These are phyloP conservation scores for Sonneratia alba DNA, from an alignment of 345 rosid species.

Conservation along the genomic window DNA sequence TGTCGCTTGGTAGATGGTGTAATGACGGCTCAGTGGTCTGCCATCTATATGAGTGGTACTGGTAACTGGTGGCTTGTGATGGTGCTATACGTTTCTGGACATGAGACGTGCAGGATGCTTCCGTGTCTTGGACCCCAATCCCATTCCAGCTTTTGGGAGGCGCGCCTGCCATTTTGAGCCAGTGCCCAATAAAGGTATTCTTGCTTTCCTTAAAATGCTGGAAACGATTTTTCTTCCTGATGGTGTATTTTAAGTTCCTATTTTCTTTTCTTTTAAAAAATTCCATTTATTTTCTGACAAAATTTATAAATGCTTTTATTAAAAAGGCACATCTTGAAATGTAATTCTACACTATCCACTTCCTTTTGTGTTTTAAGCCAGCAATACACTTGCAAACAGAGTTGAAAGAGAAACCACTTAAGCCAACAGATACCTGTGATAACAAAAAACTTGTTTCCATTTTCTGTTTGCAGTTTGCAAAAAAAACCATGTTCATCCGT, in stretches of 20 bases:
- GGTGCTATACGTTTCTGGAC: constrained; percentile 98
- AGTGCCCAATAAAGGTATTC: constrained; percentile 43
- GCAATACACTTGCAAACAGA: no score
- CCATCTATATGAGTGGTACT: constrained; percentile 87
- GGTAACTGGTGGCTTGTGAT: constrained; percentile 89
- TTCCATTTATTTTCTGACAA: neutral
- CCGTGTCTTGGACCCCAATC: constrained; percentile 81
- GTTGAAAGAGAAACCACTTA: no score
- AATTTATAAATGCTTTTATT: neutral
- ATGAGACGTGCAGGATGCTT: constrained; percentile 92
- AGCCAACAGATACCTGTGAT: neutral
- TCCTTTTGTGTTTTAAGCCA: neutral
- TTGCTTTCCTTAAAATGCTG: neutral
- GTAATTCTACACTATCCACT: neutral
- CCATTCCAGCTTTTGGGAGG: constrained; percentile 73
- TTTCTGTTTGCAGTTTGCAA: neutral
- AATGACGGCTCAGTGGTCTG: constrained; percentile 93
- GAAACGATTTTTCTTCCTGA: neutral
- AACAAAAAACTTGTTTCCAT: no score
- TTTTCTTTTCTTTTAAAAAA: no score
- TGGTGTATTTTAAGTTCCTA: neutral
- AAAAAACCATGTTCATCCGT: neutral
- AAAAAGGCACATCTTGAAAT: no score
- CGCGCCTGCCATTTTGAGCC: constrained; percentile 51
- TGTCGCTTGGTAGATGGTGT: constrained; percentile 83